These are phyloP conservation scores for Pseudomicrostroma phylloplanum DNA, from an alignment of 1,284 basidiomycete species.

Conservation along the genomic window DNA sequence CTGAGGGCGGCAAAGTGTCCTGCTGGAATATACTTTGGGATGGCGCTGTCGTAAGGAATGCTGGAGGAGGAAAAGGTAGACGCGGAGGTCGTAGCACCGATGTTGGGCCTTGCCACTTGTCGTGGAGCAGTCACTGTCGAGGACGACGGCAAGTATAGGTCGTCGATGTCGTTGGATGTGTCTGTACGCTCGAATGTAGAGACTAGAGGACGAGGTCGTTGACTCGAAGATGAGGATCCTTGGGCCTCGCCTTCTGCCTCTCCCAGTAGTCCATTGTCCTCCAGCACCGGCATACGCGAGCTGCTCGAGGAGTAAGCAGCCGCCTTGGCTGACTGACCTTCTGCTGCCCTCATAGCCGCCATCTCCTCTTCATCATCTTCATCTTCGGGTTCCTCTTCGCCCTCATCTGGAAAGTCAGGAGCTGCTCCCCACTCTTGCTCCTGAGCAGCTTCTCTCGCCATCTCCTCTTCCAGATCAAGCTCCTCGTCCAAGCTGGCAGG, in stretches of 20 bases:
- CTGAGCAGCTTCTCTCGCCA: not conserved
- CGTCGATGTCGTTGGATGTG: not conserved
- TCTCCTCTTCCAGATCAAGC: slow-evolving; percentile 6
- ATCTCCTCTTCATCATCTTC: slow-evolving; percentile 3
- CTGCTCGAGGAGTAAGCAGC: not conserved
- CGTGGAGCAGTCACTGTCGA: not conserved
- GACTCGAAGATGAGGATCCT: not conserved
- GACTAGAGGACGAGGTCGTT: not conserved
- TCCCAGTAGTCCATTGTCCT: slow-evolving; percentile 1
- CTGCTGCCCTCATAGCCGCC: not conserved
- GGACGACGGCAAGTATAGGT: not conserved
- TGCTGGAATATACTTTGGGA: slow-evolving; percentile 45
- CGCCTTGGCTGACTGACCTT: not conserved
- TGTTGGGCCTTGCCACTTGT: not conserved
- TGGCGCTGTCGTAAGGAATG: slow-evolving; percentile 4
- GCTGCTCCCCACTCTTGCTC: slow-evolving; percentile 3
- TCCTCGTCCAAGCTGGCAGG: not conserved
- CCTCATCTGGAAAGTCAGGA: not conserved
- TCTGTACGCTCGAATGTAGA: not conserved
- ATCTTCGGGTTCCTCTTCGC: not conserved
- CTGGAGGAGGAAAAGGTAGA: not conserved
- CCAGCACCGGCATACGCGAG: not conserved
- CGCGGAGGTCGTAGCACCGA: not conserved
- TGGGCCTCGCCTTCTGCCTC: not conserved
- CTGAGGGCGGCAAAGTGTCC: slow-evolving; percentile 27